These are phyloP conservation scores for Talaromyces sp. DNA, from an alignment of 2,329 filamentous ascomycete species.

Conservation along the genomic window DNA sequence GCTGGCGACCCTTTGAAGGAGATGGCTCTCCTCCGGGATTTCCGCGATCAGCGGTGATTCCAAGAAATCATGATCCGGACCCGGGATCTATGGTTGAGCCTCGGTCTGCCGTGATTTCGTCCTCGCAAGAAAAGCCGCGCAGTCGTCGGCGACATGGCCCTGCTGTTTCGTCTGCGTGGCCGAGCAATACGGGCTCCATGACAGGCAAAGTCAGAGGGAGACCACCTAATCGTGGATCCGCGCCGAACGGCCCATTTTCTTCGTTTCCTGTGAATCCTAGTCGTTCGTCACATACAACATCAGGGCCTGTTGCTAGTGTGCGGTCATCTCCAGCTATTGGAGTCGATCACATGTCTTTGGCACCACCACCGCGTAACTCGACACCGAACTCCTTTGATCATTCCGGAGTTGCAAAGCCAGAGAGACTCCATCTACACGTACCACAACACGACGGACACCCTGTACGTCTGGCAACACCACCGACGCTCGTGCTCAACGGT, in stretches of 20 bases:
- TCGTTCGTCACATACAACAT: constrained; percentile 37
- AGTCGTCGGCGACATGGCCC: constrained; percentile 64
- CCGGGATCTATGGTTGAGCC: constrained; percentile 48
- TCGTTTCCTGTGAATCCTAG: constrained; percentile 61
- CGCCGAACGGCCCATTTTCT: constrained; percentile 61
- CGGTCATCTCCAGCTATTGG: constrained; percentile 37
- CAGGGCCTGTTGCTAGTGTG: constrained; percentile 34
- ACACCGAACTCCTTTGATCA: neutral
- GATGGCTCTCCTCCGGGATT: constrained; percentile 63
- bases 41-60: constrained; percentile 72
- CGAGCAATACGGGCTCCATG: constrained; percentile 55
- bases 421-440: constrained; percentile 39
- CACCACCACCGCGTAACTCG: constrained; percentile 9
- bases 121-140: constrained; percentile 39
- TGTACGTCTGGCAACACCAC: constrained; percentile 38
- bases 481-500: constrained; percentile 35
- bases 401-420: constrained; percentile 18
- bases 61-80: constrained; percentile 35
- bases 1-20: constrained; percentile 47
- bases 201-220: constrained; percentile 70
- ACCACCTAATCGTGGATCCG: constrained; percentile 67
- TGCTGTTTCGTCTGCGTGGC: constrained; percentile 88
- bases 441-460: constrained; percentile 34
- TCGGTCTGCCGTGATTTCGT: constrained; percentile 67
- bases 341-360: constrained; percentile 29